Conservation (phyloP, 148 eudicot genomes). For the Agrostemma githago region DNA sequence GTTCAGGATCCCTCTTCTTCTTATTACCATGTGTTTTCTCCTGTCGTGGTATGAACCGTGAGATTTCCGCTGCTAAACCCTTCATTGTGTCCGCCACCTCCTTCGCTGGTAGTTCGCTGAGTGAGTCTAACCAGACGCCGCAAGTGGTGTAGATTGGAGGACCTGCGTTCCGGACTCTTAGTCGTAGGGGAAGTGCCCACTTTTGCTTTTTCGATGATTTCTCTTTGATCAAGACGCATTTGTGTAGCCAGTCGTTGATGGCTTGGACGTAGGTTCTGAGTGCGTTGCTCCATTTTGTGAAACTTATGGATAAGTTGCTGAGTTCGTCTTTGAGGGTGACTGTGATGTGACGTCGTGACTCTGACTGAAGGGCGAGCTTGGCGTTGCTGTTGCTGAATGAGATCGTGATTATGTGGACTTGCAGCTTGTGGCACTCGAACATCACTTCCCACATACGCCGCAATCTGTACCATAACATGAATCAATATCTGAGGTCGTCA, state of each 20-base stretch:
- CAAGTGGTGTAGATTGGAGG: slow-evolving; percentile 83
- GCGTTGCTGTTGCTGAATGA: slow-evolving; percentile 34
- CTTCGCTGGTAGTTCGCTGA: slow-evolving; percentile 39
- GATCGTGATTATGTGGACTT: slow-evolving; percentile 51
- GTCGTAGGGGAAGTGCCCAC: slow-evolving; percentile 25
- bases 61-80: slow-evolving; percentile 47
- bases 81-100: slow-evolving; percentile 50
- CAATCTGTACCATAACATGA: slow-evolving; percentile 49
- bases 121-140: slow-evolving; percentile 64
- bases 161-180: slow-evolving; percentile 36
- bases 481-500: neutral
- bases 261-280: slow-evolving; percentile 57
- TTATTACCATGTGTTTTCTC: slow-evolving; percentile 70
- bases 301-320: slow-evolving; percentile 45
- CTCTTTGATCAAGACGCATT: slow-evolving; percentile 50
- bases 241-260: slow-evolving; percentile 69
- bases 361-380: slow-evolving; percentile 55
- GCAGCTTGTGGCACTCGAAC: slow-evolving; percentile 78
- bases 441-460: slow-evolving; percentile 87
- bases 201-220: slow-evolving; percentile 42
- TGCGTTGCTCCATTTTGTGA: slow-evolving; percentile 70
- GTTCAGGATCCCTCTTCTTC: slow-evolving; percentile 29
- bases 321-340: slow-evolving; percentile 47
- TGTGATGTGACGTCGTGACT: slow-evolving; percentile 45
- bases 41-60: slow-evolving; percentile 62